Percentiles rank a stretch among this genome's conserved stretches.
Evolutionary conservation across 106 monocot genomes (phyloP).

Genomic region (Phalaenopsis equestris): DNA sequence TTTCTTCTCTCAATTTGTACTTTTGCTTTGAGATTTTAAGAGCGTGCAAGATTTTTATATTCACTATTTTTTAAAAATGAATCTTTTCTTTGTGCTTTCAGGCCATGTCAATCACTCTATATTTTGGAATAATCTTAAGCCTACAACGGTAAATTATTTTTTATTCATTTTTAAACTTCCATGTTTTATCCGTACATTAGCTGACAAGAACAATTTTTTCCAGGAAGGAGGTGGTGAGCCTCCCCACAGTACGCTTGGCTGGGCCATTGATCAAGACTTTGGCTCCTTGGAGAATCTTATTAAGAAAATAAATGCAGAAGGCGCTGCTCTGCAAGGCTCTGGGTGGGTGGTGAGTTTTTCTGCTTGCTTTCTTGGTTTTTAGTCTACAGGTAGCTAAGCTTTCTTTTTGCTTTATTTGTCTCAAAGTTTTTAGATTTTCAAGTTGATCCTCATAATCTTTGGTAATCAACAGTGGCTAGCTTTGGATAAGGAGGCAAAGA

Average conservation of each 20-base stretch:
- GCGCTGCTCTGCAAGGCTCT: slow-evolving; percentile 95
- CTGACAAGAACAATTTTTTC: slow-evolving; percentile 9
- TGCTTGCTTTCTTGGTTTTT: background rate
- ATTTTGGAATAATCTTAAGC: slow-evolving; percentile 97
- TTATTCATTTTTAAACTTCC: background rate
- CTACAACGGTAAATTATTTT: slow-evolving; percentile 38
- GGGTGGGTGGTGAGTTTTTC: slow-evolving; percentile 89
- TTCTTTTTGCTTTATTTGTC: background rate
- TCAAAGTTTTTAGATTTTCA: background rate
- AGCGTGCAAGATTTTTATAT: background rate
- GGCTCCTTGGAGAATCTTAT: slow-evolving; percentile 63
- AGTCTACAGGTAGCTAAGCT: background rate
- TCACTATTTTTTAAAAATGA: background rate
- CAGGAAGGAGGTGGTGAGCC: slow-evolving; percentile 97
- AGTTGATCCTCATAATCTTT: background rate
- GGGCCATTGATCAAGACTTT: slow-evolving; percentile 83
- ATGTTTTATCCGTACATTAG: background rate
- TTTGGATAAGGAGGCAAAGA: slow-evolving; percentile 77
- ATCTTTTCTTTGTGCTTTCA: slow-evolving; percentile 18
- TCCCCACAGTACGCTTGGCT: slow-evolving; percentile 80
- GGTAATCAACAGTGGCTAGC: slow-evolving; percentile 66
- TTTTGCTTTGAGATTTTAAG: background rate
- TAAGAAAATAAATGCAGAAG: slow-evolving; percentile 71
- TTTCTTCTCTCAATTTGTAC: background rate
- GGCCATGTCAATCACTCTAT: slow-evolving; percentile 97